Base-by-base conservation (phyloP, 2,329 filamentous ascomycete species). In the Calonectria fujianensis region DNA sequence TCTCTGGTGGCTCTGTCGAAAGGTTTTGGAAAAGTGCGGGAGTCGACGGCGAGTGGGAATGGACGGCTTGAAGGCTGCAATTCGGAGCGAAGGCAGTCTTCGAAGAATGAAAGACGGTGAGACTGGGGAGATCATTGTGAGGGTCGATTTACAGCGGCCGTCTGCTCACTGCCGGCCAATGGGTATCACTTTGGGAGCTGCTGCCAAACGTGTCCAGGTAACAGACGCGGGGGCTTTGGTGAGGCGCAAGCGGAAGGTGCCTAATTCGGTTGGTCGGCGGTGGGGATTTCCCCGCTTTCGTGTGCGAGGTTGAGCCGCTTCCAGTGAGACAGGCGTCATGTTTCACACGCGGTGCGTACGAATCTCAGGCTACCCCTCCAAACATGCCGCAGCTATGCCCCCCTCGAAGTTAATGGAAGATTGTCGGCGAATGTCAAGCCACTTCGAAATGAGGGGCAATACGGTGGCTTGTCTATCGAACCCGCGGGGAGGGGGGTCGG, bases 81-180 rank as follows among this genome's bases (percentile, higher is more conserved):
- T 75, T 82, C 84, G 83, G 74, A 81, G 63, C 24, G 80, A 83
- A 78, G 83, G 81, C 74, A 85, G 78, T 81, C 84, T 85, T 80
- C 80, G 81, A 75, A 84, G 78, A 79, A 83, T 79, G 74, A 84
- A 80, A 81, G 81, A 82, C 77, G 82, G 80, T 76, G 81, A 76
- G 82, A 85, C 77, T 79, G 76, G 80, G 81, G 83, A 81, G 82
- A 78, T 75, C 83, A 86, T 85, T 45, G 69, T 35, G 51, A 50
- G 57, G 54, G 70, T 54, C 70, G 70, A 37, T 70, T 73, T 69
- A 57, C 72, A 74, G 67, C 63, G 71, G 71, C 57, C 39, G 59
- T 70, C 45, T 45, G 45, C 59, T 69, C 61, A 63, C 72, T 66
- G 32, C 54, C 61, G 61, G 51, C 72, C 72, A 70, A 74, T 72